Percentiles rank a stretch among this genome's conserved stretches.
Conservation (phyloP, 2,329 filamentous ascomycete species). For the Aspergillus candidus region DNA sequence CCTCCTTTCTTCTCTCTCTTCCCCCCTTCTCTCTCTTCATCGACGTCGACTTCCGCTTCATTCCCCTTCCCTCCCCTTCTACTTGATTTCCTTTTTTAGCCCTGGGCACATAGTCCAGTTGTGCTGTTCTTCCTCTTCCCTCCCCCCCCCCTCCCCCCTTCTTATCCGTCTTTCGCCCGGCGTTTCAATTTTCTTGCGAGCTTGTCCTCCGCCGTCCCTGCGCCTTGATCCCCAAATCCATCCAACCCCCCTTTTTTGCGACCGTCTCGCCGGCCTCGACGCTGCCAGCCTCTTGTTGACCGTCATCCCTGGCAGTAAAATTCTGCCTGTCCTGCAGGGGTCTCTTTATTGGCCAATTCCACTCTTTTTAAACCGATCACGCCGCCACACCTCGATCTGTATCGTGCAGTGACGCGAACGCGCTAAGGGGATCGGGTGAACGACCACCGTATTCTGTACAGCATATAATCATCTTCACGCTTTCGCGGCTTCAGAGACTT, state of each 20-base stretch:
- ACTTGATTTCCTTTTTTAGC: slow-evolving; percentile 9
- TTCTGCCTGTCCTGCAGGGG: no score
- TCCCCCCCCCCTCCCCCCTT: slow-evolving; percentile 1
- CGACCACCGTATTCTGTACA: slow-evolving; percentile 1
- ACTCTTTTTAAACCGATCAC: slow-evolving; percentile 15
- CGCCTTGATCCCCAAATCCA: not conserved
- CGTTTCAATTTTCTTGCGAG: slow-evolving; percentile 5
- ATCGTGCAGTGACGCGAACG: slow-evolving; percentile 4
- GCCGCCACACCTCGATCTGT: slow-evolving; percentile 1
- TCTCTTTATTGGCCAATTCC: slow-evolving; percentile 14
- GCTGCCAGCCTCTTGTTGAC: slow-evolving; percentile 33
- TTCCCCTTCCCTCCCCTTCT: not conserved
- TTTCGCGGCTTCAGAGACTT: slow-evolving; percentile 8
- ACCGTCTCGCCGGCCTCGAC: slow-evolving; percentile 30
- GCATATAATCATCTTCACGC: not conserved
- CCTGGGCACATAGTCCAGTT: slow-evolving; percentile 15
- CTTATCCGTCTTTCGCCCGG: slow-evolving; percentile 1
- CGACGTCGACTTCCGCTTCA: not conserved
- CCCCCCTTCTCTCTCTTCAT: slow-evolving; percentile 1
- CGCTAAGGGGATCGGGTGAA: slow-evolving; percentile 7
- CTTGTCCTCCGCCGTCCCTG: not conserved
- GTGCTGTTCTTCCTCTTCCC: slow-evolving; percentile 8
- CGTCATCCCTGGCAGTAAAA: slow-evolving; percentile 15
- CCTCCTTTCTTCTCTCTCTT: slow-evolving; percentile 3
- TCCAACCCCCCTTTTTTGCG: slow-evolving; percentile 9